Conservation (phyloP, 805 yeast genomes). For the Suhomyces sp. region DNA sequence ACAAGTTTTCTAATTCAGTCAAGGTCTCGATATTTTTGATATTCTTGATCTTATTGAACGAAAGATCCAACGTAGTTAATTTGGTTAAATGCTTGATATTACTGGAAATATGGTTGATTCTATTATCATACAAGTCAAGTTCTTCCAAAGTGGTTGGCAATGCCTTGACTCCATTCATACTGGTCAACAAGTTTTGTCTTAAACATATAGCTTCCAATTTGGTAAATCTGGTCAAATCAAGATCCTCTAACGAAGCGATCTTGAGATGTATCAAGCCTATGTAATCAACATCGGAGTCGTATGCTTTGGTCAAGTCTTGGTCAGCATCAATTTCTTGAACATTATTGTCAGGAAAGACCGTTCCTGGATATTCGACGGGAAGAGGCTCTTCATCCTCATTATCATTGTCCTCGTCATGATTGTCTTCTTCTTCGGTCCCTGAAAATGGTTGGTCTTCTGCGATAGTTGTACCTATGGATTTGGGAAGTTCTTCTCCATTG, state of each 20-base stretch:
- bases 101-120: conserved; percentile 81
- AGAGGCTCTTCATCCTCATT: conserved; percentile 29
- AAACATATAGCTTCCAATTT: conserved; percentile 63
- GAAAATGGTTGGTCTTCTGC: conserved; percentile 12
- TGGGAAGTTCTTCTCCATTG: conserved; percentile 10
- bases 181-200: conserved; percentile 79
- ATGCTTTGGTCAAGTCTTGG: conserved; percentile 56
- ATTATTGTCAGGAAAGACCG: conserved; percentile 42
- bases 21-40: conserved; percentile 74
- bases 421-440: conserved; percentile 26
- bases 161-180: conserved; percentile 55
- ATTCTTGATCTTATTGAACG: conserved; percentile 85
- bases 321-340: conserved; percentile 67
- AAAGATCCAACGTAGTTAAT: conserved; percentile 68
- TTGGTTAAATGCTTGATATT: conserved; percentile 59
- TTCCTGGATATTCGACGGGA: conserved; percentile 45
- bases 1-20: conserved; percentile 62
- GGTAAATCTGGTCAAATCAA: conserved; percentile 56
- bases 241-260: conserved; percentile 59
- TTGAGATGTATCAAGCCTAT: conserved; percentile 72
- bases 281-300: conserved; percentile 56
- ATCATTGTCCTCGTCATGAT: conserved; percentile 21
- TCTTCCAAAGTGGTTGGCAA: conserved; percentile 69
- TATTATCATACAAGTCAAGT: conserved; percentile 87
- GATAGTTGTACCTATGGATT: conserved; percentile 8